Percentiles rank a stretch among this genome's conserved stretches.
These are phyloP conservation scores for Inga oerstediana DNA, from an alignment of 306 rosid genomes.

Conservation along the genomic window DNA sequence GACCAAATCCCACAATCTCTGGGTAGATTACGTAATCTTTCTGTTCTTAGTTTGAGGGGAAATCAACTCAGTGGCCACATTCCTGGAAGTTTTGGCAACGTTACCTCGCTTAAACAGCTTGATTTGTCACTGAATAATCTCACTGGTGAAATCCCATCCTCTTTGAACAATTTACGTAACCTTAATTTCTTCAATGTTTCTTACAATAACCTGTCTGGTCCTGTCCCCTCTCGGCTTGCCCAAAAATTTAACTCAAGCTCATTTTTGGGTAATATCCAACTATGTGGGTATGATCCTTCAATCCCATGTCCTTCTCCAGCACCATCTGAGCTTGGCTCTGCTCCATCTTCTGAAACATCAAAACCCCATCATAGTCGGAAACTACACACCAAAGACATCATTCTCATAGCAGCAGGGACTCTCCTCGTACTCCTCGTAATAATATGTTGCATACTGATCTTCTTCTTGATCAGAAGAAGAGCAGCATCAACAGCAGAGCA, in stretches of 20 bases:
- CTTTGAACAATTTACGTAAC: neutral
- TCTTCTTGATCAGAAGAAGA: neutral
- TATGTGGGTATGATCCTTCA: slow-evolving; percentile 5
- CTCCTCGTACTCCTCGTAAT: neutral
- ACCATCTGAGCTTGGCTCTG: neutral
- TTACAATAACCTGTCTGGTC: slow-evolving; percentile 9
- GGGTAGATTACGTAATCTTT: neutral
- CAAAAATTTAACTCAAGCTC: slow-evolving; percentile 2
- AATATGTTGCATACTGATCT: neutral
- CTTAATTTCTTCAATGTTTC: slow-evolving; percentile 8
- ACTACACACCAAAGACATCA: neutral
- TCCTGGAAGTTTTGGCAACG: neutral
- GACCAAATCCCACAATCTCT: neutral
- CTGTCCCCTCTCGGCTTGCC: neutral
- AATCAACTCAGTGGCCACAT: neutral
- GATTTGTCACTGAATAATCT: slow-evolving; percentile 2
- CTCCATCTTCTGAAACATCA: neutral
- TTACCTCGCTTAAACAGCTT: neutral
- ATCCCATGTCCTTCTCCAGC: slow-evolving; percentile 1
- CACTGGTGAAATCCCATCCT: slow-evolving; percentile 5
- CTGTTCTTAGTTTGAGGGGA: neutral
- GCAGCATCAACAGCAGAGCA: neutral
- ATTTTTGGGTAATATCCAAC: neutral
- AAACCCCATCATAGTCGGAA: neutral
- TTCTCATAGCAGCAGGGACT: neutral